phyloP scores from a whole-genome alignment of 305 asterid species.

The Fraxinus dipetala region DNA sequence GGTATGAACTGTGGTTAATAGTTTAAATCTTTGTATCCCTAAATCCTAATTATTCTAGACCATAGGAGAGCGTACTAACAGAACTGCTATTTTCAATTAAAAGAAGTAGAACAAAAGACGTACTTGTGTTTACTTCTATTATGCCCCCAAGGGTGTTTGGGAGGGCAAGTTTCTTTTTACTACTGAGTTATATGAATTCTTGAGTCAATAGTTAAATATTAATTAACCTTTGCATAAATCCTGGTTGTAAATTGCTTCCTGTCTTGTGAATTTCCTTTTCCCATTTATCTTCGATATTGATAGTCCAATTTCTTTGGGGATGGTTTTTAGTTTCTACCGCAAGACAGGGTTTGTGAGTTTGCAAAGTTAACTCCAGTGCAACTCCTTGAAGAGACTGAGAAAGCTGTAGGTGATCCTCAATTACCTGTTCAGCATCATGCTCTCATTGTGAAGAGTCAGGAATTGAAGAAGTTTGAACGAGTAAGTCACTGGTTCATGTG shows the following conservation, averaged over 20 bases:
- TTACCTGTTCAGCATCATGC: conserved; percentile 66
- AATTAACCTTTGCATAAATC: background rate
- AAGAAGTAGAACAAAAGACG: background rate
- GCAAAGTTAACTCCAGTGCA: conserved; percentile 94
- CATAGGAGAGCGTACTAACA: background rate
- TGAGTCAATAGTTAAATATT: background rate
- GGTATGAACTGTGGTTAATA: background rate
- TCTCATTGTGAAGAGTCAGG: conserved; percentile 72
- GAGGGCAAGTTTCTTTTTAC: background rate
- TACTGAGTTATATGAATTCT: background rate
- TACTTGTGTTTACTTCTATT: background rate
- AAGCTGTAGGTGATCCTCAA: conserved; percentile 91
- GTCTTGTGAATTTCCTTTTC: conserved; percentile 14
- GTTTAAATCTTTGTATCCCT: background rate
- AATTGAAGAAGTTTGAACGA: conserved; percentile 69
- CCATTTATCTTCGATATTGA: conserved; percentile 15
- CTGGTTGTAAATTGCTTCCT: conserved; percentile 7
- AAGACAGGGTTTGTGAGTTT: conserved; percentile 97
- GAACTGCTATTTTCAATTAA: background rate
- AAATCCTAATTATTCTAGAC: background rate
- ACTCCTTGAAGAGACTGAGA: conserved; percentile 95
- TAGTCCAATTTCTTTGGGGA: conserved; percentile 24
- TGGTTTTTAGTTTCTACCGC: conserved; percentile 82
- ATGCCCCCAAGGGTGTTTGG: background rate
- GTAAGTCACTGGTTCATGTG: conserved; percentile 51